Evolutionary conservation across 495 filamentous ascomycete species (phyloP).

Genomic region (Neurospora sp.): DNA sequence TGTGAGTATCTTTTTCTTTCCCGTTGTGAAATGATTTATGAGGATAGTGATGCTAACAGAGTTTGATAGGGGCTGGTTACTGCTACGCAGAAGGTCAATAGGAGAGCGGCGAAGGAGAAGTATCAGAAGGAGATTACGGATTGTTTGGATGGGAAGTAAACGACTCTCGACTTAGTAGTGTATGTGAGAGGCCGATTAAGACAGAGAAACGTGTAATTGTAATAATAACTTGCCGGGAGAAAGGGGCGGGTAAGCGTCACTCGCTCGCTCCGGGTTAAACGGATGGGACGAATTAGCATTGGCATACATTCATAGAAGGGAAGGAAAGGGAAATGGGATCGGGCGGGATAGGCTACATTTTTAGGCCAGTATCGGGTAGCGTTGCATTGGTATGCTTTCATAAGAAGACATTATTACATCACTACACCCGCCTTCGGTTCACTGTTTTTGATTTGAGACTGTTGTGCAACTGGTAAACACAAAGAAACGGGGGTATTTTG

Average conservation of each 20-base stretch:
- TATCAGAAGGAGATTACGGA: conserved; percentile 47
- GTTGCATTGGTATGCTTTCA: not conserved
- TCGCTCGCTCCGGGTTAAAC: not conserved
- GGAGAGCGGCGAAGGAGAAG: conserved; percentile 40
- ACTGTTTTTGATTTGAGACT: too few species aligned
- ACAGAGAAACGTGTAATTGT: not conserved
- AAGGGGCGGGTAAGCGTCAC: too few species aligned
- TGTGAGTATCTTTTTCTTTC: conserved; percentile 30
- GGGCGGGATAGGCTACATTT: not conserved
- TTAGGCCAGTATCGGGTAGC: not conserved
- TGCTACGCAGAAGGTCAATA: conserved; percentile 54
- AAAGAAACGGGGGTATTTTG: not conserved
- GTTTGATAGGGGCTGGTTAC: conserved; percentile 44
- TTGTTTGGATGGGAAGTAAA: conserved; percentile 23
- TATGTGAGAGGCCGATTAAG: not conserved
- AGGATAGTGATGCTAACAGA: conserved; percentile 15
- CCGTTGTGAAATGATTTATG: not conserved
- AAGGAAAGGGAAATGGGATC: not conserved
- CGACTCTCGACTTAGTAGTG: not conserved
- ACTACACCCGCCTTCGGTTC: not conserved
- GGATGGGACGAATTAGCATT: not conserved
- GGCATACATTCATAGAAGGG: not conserved
- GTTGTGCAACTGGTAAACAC: not conserved
- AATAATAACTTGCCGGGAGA: not conserved
- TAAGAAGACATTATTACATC: not conserved